Conservation (phyloP, 169 alveolate genomes). For the Plasmodium cynomolgi region DNA sequence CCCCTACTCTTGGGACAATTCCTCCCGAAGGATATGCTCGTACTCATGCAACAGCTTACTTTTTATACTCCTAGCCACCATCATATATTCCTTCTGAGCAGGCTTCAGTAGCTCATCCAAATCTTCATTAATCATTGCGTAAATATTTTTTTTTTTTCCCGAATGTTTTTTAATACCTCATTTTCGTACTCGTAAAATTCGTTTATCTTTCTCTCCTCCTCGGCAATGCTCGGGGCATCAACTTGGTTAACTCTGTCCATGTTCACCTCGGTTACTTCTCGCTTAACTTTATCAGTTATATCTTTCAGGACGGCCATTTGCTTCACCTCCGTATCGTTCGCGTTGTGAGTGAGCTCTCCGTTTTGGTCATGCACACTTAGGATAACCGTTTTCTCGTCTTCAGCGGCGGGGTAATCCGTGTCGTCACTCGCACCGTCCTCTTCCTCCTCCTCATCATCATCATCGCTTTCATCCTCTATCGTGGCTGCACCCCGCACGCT, state of each 20-base stretch:
- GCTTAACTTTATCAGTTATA: constrained; percentile 49
- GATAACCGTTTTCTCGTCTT: background rate
- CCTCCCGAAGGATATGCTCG: constrained; percentile 50
- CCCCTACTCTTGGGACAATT: constrained; percentile 18
- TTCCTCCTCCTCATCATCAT: background rate
- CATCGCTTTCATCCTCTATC: background rate
- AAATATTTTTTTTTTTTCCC: constrained; percentile 45
- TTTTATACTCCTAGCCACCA: constrained; percentile 50
- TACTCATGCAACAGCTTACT: constrained; percentile 47
- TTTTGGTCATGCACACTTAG: background rate
- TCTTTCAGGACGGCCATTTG: constrained; percentile 36
- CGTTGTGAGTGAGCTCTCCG: background rate
- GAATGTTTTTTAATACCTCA: constrained; percentile 14
- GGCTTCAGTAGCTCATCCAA: constrained; percentile 54
- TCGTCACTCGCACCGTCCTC: background rate
- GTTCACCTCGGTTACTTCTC: background rate
- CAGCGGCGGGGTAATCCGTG: background rate
- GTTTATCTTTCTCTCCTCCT: constrained; percentile 58
- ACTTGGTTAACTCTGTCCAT: constrained; percentile 4
- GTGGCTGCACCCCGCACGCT: background rate
- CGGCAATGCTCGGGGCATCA: constrained; percentile 48
- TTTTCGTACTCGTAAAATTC: constrained; percentile 70
- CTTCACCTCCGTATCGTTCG: background rate
- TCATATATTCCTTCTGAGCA: constrained; percentile 67
- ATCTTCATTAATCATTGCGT: constrained; percentile 54